Base-by-base conservation (phyloP, 2,329 filamentous ascomycete species). In the Didymella keratinophila region DNA sequence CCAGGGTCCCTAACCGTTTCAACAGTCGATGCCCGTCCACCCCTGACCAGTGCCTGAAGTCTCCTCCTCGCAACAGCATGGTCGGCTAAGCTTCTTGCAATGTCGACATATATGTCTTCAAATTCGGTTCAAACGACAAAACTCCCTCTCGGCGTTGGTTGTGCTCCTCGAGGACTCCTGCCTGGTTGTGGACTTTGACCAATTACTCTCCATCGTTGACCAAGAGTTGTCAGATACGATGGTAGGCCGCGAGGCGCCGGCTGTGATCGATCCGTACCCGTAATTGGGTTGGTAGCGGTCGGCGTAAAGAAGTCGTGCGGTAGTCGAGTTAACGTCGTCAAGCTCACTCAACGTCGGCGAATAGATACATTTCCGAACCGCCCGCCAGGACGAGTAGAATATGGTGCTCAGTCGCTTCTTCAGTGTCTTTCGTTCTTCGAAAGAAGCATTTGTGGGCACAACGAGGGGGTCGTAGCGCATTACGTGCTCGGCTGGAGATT, bases 301-400 rank as follows among this genome's bases (percentile, higher is more conserved):
- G 10, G 34, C 46, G 11, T 16, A 20, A 6, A 47, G 27, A 8
- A 57, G 18, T 8, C 20, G 41, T 18, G 27, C 42, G 23, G 43
- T 47, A 6, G 11, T 28, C 7, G 32, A 50, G 12, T 41, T 18
- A 25, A 42, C 43, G 20, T 51, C 41, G 18, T 43, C 25, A 2
- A 45, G 30, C 53, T 56, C 46, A 28, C 53, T 51, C 18, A 42
- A 45, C 11, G 34, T 12, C n/a, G 41, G 12, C 18, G 32, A 16
- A 45, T 41, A 46, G 16, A 27, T 7, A 34, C 10, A 30, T 3
- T 18, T 39, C n/a, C 18, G 18, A 7, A 50, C 16, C 11, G 23
- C 12, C 27, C 25, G 23, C 39, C 39, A 45, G 49, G 25, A 11
- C 30, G 45, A 30, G 11, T 25, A 32, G 4, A 23, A 49, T 9